Conservation (phyloP, 2,329 filamentous ascomycete genomes). For the Diaporthe sp. region DNA sequence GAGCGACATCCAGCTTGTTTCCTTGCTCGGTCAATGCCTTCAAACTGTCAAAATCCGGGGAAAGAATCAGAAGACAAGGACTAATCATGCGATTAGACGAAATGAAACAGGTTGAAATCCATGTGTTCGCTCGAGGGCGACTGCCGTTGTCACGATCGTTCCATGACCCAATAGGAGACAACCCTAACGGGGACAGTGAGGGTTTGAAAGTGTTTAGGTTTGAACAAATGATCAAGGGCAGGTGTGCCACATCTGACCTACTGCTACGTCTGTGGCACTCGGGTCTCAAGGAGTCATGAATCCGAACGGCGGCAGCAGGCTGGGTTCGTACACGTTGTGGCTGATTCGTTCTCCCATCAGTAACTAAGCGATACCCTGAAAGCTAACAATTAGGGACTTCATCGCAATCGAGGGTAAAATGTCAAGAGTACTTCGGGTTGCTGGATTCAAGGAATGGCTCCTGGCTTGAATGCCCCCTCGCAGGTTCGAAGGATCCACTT, state of each 20-base stretch:
- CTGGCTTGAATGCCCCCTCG: background rate
- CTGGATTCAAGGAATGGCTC: background rate
- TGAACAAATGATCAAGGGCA: background rate
- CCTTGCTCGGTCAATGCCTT: background rate
- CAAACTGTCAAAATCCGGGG: background rate
- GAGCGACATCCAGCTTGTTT: background rate
- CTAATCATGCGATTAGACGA: background rate
- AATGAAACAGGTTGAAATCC: background rate
- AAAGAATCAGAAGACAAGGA: background rate
- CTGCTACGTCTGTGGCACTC: background rate
- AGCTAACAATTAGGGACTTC: fast-evolving
- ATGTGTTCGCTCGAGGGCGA: background rate
- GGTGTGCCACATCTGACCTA: slow-evolving; percentile 15
- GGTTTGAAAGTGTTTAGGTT: background rate
- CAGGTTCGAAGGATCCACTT: background rate
- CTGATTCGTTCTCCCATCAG: background rate
- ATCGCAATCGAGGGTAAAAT: background rate
- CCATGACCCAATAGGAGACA: background rate
- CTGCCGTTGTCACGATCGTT: slow-evolving; percentile 11
- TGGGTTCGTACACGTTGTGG: background rate
- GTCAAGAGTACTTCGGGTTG: background rate
- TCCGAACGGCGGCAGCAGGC: background rate
- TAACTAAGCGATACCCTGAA: background rate
- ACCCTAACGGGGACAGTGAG: background rate
- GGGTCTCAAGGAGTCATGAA: background rate